Conservation (phyloP, 192 early-diverging fungal species). For the Coemansia sp. region DNA sequence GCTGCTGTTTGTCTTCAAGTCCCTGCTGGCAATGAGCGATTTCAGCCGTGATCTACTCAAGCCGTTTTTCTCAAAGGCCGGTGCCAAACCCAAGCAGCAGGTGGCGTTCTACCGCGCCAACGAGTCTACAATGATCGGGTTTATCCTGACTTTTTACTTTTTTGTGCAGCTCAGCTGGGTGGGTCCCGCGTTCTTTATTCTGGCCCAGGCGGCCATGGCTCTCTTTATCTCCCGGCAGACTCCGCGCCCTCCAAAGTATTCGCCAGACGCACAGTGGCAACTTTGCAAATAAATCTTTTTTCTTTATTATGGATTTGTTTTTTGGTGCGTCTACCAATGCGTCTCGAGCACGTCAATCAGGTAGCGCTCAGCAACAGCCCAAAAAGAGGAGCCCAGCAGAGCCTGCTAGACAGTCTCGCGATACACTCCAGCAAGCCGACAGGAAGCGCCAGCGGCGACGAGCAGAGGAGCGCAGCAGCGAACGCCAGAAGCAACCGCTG, state of each 20-base stretch:
- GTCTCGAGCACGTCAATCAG: slow-evolving; percentile 19
- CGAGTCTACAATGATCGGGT: slow-evolving; percentile 42
- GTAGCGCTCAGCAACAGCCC: not conserved
- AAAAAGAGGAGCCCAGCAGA: not conserved
- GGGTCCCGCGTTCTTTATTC: slow-evolving; percentile 43
- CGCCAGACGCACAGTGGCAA: slow-evolving; percentile 30
- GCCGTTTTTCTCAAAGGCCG: slow-evolving; percentile 44
- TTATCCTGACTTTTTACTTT: slow-evolving; percentile 46
- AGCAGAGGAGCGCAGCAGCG: not conserved
- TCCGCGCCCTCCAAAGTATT: slow-evolving; percentile 27
- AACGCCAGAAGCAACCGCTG: slow-evolving; percentile 4
- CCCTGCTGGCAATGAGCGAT: slow-evolving; percentile 46
- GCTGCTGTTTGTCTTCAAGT: slow-evolving; percentile 45
- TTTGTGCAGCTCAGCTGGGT: slow-evolving; percentile 51
- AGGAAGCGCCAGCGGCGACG: slow-evolving; percentile 6
- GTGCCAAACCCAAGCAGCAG: slow-evolving; percentile 45
- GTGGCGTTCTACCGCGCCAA: slow-evolving; percentile 30
- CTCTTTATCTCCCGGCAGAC: slow-evolving; percentile 38
- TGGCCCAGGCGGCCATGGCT: slow-evolving; percentile 46
- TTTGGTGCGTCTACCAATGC: slow-evolving; percentile 34
- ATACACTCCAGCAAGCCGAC: slow-evolving; percentile 1
- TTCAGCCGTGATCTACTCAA: slow-evolving; percentile 45
- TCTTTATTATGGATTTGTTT: slow-evolving; percentile 42
- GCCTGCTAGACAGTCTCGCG: not conserved
- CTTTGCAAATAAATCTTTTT: slow-evolving; percentile 1